Percentiles rank a stretch among this genome's conserved stretches.
Evolutionary conservation across 495 filamentous ascomycete genomes (phyloP).

Genomic region (Xylaria telfairii): DNA sequence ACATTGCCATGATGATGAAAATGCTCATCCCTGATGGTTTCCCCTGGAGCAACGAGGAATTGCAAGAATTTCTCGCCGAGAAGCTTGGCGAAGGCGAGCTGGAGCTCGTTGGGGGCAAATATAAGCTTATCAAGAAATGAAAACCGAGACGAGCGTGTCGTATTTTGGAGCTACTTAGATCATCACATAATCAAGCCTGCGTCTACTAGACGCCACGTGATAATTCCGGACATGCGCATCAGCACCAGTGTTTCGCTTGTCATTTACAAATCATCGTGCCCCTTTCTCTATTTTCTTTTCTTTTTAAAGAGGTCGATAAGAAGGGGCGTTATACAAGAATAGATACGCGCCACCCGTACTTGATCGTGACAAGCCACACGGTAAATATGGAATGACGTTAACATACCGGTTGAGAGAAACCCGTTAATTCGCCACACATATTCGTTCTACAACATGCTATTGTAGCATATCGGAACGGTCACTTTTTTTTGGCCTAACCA

Average conservation of each 20-base stretch:
- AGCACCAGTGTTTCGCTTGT: not conserved
- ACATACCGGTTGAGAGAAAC: not conserved
- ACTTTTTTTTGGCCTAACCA: not conserved
- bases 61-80: conserved; percentile 76
- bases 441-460: not conserved
- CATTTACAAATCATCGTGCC: not conserved
- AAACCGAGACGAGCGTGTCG: conserved; percentile 5
- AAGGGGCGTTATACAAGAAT: not conserved
- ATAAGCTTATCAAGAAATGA: conserved; percentile 63
- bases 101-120: conserved; percentile 77
- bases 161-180: conserved; percentile 13
- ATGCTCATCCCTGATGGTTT: conserved; percentile 88
- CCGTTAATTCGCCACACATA: not conserved
- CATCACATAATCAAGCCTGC: conserved; percentile 20
- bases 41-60: conserved; percentile 73
- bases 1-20: conserved; percentile 92
- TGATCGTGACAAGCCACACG: not conserved
- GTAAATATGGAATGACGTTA: conserved; percentile 14
- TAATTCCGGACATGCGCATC: not conserved
- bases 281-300: not conserved
- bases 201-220: not conserved
- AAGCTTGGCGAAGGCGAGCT: conserved; percentile 75
- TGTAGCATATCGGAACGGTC: not conserved
- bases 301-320: not conserved
- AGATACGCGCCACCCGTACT: not conserved